Evolutionary conservation across 1,284 basidiomycete genomes (phyloP).

Genomic region (Butyriboletus appendiculatus): DNA sequence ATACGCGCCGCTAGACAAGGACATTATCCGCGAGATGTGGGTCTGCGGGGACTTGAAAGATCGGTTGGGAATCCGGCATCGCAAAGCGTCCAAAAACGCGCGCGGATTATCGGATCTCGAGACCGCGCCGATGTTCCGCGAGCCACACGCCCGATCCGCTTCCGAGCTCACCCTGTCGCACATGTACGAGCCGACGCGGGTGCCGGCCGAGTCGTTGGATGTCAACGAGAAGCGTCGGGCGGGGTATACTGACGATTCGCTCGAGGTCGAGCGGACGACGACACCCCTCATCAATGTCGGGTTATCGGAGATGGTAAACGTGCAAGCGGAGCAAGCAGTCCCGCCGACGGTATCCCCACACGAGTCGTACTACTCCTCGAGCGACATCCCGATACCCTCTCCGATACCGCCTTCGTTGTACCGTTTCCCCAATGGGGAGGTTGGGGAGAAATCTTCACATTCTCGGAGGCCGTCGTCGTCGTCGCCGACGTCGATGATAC

Average conservation of each 20-base stretch:
- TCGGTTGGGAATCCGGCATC: slow-evolving; percentile 70
- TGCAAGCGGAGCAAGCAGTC: not conserved
- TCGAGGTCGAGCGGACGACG: slow-evolving; percentile 1
- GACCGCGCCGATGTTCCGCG: slow-evolving; percentile 67
- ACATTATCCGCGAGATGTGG: slow-evolving; percentile 91
- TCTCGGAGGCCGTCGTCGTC: not conserved
- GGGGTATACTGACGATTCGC: not conserved
- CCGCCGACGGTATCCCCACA: slow-evolving; percentile 14
- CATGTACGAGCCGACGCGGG: slow-evolving; percentile 46
- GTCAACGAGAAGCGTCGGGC: slow-evolving; percentile 15
- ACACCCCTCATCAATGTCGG: slow-evolving; percentile 17
- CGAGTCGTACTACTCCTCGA: slow-evolving; percentile 70
- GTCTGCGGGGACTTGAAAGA: slow-evolving; percentile 84
- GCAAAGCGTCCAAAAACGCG: slow-evolving; percentile 47
- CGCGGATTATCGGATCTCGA: slow-evolving; percentile 44
- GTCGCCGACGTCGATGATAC: slow-evolving; percentile 7
- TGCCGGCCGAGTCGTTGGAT: slow-evolving; percentile 30
- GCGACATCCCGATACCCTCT: slow-evolving; percentile 62
- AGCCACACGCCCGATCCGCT: slow-evolving; percentile 59
- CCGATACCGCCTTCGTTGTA: slow-evolving; percentile 57
- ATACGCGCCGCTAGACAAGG: slow-evolving; percentile 76
- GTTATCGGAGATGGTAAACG: slow-evolving; percentile 7
- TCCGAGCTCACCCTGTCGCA: slow-evolving; percentile 51
- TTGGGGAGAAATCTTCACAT: slow-evolving; percentile 20
- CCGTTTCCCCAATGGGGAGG: slow-evolving; percentile 44